Base-by-base conservation (phyloP, 108 stramenopile genomes). In the Cyclotella cryptica region DNA sequence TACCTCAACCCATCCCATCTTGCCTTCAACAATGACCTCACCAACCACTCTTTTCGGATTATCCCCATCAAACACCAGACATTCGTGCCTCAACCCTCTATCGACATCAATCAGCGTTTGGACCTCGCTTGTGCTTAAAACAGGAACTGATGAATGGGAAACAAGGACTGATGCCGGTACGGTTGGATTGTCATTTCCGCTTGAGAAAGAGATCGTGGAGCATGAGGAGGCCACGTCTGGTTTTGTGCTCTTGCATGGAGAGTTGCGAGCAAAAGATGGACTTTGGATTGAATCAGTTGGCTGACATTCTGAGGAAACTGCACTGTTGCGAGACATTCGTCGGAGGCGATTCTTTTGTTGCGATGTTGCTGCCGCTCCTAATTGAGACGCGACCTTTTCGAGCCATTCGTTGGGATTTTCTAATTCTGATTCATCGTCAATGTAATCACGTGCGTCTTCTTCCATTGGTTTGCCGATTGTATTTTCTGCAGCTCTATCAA, bases 401-500 rank as follows among this genome's bases (percentile, higher is more conserved):
- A 79, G 46, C 83, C 83, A 84, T n/a, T 43, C 67, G 28, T 57
- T n/a, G 15, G 70, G 44, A n/a, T 80, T 66, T 15, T 65, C 83
- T 19, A 49, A 17, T 15, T 68, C 60, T 19, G 22, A 18, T 43
- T 53, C 45, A 39, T 18, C 59, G 9, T 45, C 41, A 29, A 62
- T 64, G 10, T 40, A 60, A 14, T 62, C 47, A 27, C 40, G n/a
- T 8, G 57, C 60, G 24, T 42, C 22, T 39, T 75, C 43, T 9
- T 49, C 43, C 12, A 27, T 52, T 21, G 63, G 52, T 22, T 66
- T 43, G 30, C 10, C 14, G 45, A 75, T 29, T 14, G 78, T 84
- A 28, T 66, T 79, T 64, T 54, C 66, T n/a, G 78, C 83, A 64
- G 78, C 72, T 40, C 75, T 69, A 28, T 84, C 83, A n/a, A 79